These are phyloP conservation scores for Scheffersomyces coipomensis DNA, from an alignment of 805 yeast species.

Conservation along the genomic window DNA sequence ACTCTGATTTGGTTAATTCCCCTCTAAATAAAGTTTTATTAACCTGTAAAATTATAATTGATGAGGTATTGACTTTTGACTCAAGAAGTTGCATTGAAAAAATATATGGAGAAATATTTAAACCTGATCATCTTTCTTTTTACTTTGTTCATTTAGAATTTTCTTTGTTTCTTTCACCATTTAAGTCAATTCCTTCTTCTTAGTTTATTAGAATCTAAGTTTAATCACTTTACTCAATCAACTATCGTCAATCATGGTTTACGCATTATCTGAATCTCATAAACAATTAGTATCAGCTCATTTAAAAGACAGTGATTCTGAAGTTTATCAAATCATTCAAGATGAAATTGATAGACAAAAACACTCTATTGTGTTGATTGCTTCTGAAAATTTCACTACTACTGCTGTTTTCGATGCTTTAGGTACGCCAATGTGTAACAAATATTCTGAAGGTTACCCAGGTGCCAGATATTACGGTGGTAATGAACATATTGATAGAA, in stretches of 20 bases:
- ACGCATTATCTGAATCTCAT: conserved; percentile 27
- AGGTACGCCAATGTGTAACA: conserved; percentile 96
- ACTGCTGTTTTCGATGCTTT: conserved; percentile 90
- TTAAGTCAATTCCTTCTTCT: background rate
- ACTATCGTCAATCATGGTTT: conserved; percentile 5
- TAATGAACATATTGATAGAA: conserved; percentile 89
- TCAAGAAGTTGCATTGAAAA: no score
- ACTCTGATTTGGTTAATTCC: no score
- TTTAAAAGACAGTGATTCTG: conserved; percentile 76
- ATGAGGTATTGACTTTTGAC: no score
- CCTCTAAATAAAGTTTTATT: no score
- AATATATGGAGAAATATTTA: background rate
- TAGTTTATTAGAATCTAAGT: no score
- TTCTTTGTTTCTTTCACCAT: background rate
- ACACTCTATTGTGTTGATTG: conserved; percentile 88
- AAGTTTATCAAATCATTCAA: conserved; percentile 73
- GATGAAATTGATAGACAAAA: conserved; percentile 84
- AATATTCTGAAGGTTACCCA: conserved; percentile 98
- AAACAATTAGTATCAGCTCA: conserved; percentile 57
- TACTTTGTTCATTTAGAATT: background rate
- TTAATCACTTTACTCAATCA: background rate
- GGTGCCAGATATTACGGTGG: conserved; percentile 99
- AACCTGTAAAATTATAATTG: no score
- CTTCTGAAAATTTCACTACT: conserved; percentile 95
- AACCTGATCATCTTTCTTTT: no score